These are phyloP conservation scores for Escallonia rubra DNA, from an alignment of 129 eudicot genomes.

Conservation along the genomic window DNA sequence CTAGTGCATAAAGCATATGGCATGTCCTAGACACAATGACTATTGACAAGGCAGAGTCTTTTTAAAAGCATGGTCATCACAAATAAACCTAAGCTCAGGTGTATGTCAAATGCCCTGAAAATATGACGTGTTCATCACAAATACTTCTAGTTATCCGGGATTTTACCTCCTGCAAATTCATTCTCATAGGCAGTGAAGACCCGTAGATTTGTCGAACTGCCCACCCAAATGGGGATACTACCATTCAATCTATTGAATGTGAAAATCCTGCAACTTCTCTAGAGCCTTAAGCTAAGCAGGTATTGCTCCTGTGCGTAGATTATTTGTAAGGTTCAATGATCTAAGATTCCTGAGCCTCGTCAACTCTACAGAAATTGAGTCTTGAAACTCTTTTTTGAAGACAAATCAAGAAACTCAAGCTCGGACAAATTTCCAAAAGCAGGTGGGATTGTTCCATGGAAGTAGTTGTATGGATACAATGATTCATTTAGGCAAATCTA, in stretches of 20 bases:
- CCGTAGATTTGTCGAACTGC: constrained; percentile 67
- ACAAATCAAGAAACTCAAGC: constrained; percentile 58
- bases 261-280: constrained; percentile 35
- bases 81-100: no score
- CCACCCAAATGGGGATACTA: constrained; percentile 75
- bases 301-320: constrained; percentile 16
- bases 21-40: no score
- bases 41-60: no score
- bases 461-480: constrained; percentile 25
- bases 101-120: no score
- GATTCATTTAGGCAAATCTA: no score
- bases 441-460: constrained; percentile 40
- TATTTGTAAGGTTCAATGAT: constrained; percentile 39
- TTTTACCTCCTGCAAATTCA: constrained; percentile 47
- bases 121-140: no score
- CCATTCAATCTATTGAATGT: constrained; percentile 64
- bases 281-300: constrained; percentile 36
- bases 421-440: constrained; percentile 36
- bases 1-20: no score
- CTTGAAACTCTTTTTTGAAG: constrained; percentile 30
- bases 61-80: no score
- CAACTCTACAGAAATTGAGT: constrained; percentile 32
- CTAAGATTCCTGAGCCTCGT: constrained; percentile 33
- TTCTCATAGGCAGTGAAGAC: constrained; percentile 92
- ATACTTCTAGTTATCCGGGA: constrained; percentile 33